phyloP scores from a whole-genome alignment of 805 yeast species.

The Cyberlindnera petersonii region DNA sequence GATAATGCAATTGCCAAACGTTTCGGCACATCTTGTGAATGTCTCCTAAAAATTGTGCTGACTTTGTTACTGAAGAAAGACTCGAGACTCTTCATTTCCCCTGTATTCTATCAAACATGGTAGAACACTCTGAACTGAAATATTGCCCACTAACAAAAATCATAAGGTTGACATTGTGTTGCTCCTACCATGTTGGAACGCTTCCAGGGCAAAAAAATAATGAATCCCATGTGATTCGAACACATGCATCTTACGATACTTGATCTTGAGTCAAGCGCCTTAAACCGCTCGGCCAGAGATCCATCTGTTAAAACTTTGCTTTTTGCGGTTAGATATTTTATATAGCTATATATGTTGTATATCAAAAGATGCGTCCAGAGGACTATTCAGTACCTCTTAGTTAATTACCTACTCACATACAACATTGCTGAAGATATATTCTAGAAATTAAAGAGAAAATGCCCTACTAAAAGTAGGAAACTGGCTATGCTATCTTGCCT shows the following conservation, averaged over 20 bases:
- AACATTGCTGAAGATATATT: no score
- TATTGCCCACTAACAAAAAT: neutral
- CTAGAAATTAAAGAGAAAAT: no score
- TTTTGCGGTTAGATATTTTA: neutral
- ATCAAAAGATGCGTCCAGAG: no score
- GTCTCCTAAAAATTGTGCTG: constrained; percentile 9
- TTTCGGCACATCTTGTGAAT: constrained; percentile 22
- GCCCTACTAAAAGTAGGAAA: no score
- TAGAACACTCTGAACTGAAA: neutral
- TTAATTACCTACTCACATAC: no score
- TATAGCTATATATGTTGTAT: no score
- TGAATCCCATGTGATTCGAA: constrained; percentile 24
- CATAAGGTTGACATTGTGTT: neutral
- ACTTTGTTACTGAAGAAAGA: constrained; percentile 6
- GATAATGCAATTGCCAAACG: constrained; percentile 56
- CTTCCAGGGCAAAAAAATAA: constrained; percentile 10
- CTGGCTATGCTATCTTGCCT: no score
- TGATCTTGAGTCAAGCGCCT: constrained; percentile 25
- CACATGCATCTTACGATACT: constrained; percentile 24
- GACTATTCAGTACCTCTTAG: no score
- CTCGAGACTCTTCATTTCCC: constrained; percentile 2
- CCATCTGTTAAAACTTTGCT: constrained; percentile 8
- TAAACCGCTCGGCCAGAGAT: constrained; percentile 25
- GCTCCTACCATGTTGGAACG: constrained; percentile 5
- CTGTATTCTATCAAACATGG: neutral